Percentiles rank a stretch among this genome's conserved stretches.
These are phyloP conservation scores for Talaromyces sp. DNA, from an alignment of 2,329 filamentous ascomycete species.

Conservation along the genomic window DNA sequence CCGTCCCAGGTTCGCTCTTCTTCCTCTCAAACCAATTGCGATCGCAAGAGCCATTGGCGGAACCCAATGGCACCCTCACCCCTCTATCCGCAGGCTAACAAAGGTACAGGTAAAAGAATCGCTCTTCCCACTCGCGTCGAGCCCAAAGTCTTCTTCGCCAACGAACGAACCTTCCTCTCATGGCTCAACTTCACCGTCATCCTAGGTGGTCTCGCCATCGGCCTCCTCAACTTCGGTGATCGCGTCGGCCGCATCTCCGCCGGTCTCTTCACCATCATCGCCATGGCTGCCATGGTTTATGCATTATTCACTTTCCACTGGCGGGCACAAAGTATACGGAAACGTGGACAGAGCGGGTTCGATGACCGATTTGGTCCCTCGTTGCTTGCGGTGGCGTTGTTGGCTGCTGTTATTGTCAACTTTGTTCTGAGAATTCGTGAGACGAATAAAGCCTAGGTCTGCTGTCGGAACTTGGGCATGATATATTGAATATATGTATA, in stretches of 20 bases:
- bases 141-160: conserved; percentile 99
- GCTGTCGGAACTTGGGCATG: neutral
- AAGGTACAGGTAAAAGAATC: conserved; percentile 82
- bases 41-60: neutral
- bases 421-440: conserved; percentile 66
- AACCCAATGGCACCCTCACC: neutral
- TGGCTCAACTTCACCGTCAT: conserved; percentile 99
- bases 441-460: neutral
- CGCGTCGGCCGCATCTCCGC: conserved; percentile 89
- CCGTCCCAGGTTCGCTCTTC: conserved; percentile 70
- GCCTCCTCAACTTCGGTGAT: conserved; percentile 97
- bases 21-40: neutral
- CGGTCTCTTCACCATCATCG: conserved; percentile 87
- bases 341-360: conserved; percentile 89
- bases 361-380: conserved; percentile 95
- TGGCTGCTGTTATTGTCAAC: conserved; percentile 91
- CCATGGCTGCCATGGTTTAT: conserved; percentile 93
- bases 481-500: neutral
- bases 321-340: conserved; percentile 86
- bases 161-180: conserved; percentile 97
- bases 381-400: conserved; percentile 75
- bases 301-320: conserved; percentile 94
- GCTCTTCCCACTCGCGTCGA: conserved; percentile 96
- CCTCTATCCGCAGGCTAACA: neutral
- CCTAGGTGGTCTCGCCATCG: conserved; percentile 90